Evolutionary conservation across 2,329 filamentous ascomycete genomes (phyloP).

Genomic region (Boeremia lycopersici): DNA sequence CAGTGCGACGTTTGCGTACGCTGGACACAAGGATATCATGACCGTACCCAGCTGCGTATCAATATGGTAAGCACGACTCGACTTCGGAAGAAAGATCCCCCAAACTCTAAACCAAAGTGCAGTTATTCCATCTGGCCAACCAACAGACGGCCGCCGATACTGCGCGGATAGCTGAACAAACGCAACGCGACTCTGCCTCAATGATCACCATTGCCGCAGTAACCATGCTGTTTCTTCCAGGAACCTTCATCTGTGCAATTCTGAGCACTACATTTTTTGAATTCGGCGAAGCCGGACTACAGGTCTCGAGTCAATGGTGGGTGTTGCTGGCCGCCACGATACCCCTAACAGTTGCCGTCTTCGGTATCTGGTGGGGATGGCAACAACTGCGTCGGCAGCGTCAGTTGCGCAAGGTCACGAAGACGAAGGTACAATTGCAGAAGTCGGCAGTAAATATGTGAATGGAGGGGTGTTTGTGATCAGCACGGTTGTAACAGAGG

Average conservation of each 20-base stretch:
- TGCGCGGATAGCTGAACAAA: slow-evolving; percentile 27
- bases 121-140: slow-evolving; percentile 27
- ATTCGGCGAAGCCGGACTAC: neutral
- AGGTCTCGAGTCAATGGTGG: slow-evolving; percentile 1
- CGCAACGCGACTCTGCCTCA: slow-evolving; percentile 31
- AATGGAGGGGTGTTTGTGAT: neutral
- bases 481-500: too few species aligned
- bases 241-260: slow-evolving; percentile 26
- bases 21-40: slow-evolving; percentile 28
- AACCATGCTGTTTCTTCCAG: slow-evolving; percentile 33
- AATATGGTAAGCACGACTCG: slow-evolving; percentile 21
- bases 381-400: neutral
- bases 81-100: neutral
- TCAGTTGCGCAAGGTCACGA: neutral
- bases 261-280: slow-evolving; percentile 5
- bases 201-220: slow-evolving; percentile 38
- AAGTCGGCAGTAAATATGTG: neutral
- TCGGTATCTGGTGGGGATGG: neutral
- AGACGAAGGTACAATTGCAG: neutral
- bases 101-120: neutral
- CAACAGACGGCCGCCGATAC: slow-evolving; percentile 28
- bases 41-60: slow-evolving; percentile 29
- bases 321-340: neutral
- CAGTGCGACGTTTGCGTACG: slow-evolving; percentile 26
- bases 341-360: neutral